A percentile compares a stretch with the other conserved stretches of the same genome.
These are phyloP conservation scores for Sophora flavescens DNA, from an alignment of 306 rosid genomes.

Conservation along the genomic window DNA sequence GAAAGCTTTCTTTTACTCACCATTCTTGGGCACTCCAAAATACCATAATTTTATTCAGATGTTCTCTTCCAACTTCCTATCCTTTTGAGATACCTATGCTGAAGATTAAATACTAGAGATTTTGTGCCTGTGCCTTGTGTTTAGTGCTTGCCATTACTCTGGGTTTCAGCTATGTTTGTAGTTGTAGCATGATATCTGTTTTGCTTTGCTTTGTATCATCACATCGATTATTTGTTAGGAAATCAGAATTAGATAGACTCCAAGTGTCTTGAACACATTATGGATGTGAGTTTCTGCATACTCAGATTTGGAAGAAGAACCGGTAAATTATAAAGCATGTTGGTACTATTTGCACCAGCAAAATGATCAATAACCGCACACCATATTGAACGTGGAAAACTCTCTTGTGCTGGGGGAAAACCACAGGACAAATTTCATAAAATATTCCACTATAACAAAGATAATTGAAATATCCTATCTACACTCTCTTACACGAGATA, in stretches of 20 bases:
- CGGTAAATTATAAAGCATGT: neutral
- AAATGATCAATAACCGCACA: no score
- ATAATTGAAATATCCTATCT: neutral
- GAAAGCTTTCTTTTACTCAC: neutral
- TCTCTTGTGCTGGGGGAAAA: neutral
- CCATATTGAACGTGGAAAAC: neutral
- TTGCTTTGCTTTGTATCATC: slow-evolving; percentile 19
- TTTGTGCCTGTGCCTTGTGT: slow-evolving; percentile 28
- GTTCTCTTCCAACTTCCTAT: slow-evolving; percentile 18
- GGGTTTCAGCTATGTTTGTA: slow-evolving; percentile 7
- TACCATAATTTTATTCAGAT: neutral
- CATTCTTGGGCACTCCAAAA: neutral
- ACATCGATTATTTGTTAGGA: neutral
- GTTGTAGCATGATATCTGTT: neutral
- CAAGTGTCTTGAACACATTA: neutral
- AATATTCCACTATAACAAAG: no score
- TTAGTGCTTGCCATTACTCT: slow-evolving; percentile 13
- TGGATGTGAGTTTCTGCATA: neutral
- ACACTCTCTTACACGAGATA: neutral
- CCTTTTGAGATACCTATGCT: neutral
- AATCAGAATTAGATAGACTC: neutral
- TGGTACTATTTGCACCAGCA: neutral
- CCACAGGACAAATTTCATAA: neutral
- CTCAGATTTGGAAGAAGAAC: no score
- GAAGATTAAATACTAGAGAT: slow-evolving; percentile 24